Evolutionary conservation across 805 yeast species (phyloP).

Genomic region (Starmerella scarabaei): DNA sequence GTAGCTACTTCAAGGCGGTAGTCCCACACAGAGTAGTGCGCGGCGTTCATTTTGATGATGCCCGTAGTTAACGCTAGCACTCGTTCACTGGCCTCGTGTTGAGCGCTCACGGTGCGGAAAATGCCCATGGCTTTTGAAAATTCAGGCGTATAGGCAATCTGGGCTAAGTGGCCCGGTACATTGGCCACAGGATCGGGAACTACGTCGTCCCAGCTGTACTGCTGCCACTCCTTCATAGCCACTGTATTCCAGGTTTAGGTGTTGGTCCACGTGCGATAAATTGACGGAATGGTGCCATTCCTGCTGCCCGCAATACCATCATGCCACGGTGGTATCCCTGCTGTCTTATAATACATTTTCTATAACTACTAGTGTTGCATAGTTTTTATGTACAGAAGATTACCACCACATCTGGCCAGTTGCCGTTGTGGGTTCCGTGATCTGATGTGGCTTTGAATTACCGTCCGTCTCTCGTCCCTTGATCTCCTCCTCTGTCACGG

Average conservation of each 20-base stretch:
- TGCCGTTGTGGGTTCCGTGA: not conserved
- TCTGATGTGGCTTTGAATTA: not conserved
- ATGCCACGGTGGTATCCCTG: too few relatives aligned
- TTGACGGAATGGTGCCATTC: too few relatives aligned
- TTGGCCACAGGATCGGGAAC: conserved; percentile 24
- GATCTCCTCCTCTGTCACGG: conserved; percentile 5
- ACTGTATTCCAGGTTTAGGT: too few relatives aligned
- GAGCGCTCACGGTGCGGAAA: conserved; percentile 44
- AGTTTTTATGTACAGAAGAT: too few relatives aligned
- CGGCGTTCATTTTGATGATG: conserved; percentile 60
- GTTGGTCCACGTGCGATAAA: too few relatives aligned
- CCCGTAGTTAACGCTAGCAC: conserved; percentile 53
- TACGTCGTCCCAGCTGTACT: conserved; percentile 28
- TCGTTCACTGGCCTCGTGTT: conserved; percentile 53
- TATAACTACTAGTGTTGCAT: too few relatives aligned
- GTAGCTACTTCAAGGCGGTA: conserved; percentile 27
- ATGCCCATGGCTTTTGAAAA: conserved; percentile 50
- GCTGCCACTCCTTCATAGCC: conserved; percentile 13
- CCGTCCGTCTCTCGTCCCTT: not conserved
- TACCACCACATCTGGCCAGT: not conserved
- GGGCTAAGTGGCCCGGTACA: conserved; percentile 26
- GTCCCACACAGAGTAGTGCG: conserved; percentile 84
- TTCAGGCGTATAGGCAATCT: conserved; percentile 51
- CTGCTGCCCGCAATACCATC: too few relatives aligned
- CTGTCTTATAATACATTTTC: too few relatives aligned